A percentile compares a stretch with the other conserved stretches of the same genome.
These are phyloP conservation scores for Aegilops umbellulata DNA, from an alignment of 176 grass and related monocot genomes.

Conservation along the genomic window DNA sequence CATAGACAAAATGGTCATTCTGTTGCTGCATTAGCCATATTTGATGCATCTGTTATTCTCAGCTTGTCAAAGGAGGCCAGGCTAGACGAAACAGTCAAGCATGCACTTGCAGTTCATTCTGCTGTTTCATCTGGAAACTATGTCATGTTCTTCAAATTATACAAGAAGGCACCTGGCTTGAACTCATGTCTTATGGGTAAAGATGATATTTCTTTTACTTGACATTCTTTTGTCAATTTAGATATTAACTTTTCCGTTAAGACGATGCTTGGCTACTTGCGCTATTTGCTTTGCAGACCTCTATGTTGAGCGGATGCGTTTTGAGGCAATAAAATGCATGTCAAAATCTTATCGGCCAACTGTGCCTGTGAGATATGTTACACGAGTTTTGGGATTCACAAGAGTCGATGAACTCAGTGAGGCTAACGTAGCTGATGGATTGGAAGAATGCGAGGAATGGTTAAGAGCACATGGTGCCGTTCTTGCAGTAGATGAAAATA, in stretches of 20 bases:
- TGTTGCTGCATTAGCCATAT: neutral
- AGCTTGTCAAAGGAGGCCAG: constrained; percentile 75
- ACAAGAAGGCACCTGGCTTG: constrained; percentile 73
- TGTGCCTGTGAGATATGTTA: constrained; percentile 61
- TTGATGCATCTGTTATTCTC: constrained; percentile 38
- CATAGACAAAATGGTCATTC: constrained; percentile 20
- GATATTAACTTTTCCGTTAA: constrained; percentile 9
- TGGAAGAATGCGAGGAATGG: constrained; percentile 89
- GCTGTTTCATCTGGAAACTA: constrained; percentile 88
- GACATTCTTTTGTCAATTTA: neutral
- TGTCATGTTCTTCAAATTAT: constrained; percentile 87
- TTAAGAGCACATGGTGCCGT: constrained; percentile 82
- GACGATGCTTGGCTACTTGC: neutral
- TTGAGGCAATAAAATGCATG: constrained; percentile 85
- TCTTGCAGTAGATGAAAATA: constrained; percentile 53
- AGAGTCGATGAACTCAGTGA: constrained; percentile 40
- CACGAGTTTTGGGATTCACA: constrained; percentile 66
- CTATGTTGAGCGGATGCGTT: constrained; percentile 77
- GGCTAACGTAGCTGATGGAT: constrained; percentile 32
- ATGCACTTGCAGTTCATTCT: constrained; percentile 80
- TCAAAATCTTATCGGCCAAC: constrained; percentile 76
- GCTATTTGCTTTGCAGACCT: constrained; percentile 54
- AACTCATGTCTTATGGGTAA: constrained; percentile 93
- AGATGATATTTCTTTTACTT: constrained; percentile 1
- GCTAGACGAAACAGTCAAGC: constrained; percentile 67